These are phyloP conservation scores for Xerocomellus intermedius DNA, from an alignment of 768 basidiomycete genomes.

Conservation along the genomic window DNA sequence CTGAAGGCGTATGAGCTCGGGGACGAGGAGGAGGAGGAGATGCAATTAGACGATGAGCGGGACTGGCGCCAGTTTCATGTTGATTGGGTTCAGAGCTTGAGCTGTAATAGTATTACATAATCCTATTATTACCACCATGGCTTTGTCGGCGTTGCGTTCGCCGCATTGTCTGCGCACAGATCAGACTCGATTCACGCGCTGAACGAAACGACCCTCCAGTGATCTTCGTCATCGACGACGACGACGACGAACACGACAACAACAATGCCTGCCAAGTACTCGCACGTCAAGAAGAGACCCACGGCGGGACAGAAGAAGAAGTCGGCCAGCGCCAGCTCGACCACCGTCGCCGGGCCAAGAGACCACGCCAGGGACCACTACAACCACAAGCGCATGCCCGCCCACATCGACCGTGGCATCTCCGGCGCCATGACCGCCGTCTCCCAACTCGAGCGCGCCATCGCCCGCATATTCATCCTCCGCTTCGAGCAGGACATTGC, in stretches of 20 bases:
- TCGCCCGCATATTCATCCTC: constrained; percentile 63
- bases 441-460: constrained; percentile 64
- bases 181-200: constrained; percentile 8
- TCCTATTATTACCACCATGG: not conserved
- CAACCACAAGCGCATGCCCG: constrained; percentile 38
- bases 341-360: constrained; percentile 26
- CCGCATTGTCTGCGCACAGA: constrained; percentile 19
- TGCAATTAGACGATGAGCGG: constrained; percentile 2
- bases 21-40: constrained; percentile 39
- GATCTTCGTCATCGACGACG: constrained; percentile 2
- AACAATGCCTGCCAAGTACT: constrained; percentile 69
- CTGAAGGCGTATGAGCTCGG: constrained; percentile 25
- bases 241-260: no score
- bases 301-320: constrained; percentile 50
- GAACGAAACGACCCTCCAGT: not conserved
- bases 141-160: not conserved
- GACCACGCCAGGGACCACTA: constrained; percentile 27
- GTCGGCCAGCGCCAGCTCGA: constrained; percentile 22
- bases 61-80: constrained; percentile 60
- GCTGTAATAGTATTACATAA: constrained; percentile 26
- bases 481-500: constrained; percentile 76
- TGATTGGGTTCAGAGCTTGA: constrained; percentile 34
- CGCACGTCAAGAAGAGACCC: constrained; percentile 68
- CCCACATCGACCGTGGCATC: constrained; percentile 54
- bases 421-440: constrained; percentile 59